Base-by-base conservation (phyloP, 179 eudicot species). In the Spergularia azorica region DNA sequence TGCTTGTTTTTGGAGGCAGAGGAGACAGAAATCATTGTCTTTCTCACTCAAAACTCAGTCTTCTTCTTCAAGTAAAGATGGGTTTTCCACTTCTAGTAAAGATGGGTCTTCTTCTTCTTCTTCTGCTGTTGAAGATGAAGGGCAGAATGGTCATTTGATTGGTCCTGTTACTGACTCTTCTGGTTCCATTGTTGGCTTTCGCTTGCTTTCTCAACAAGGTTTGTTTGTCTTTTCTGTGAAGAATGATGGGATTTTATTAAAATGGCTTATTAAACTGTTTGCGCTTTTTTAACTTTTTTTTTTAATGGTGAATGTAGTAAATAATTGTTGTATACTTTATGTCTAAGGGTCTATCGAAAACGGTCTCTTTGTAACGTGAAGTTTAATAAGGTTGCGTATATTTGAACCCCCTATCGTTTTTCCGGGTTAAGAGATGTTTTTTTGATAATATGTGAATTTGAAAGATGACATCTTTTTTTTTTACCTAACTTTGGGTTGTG, bases 181-280 rank as follows among this genome's bases (percentile, higher is more conserved):
- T 81, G 95, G 88, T 41, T 85, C 96, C 71, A 82, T 92, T 79
- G 90, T 88, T 82, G 94, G 86, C 20, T 87, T 90, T 83, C 89
- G 81, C 9, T 81, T 90, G 76, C 74, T 74, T 82, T 77, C 94
- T 65, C 90, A 83, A 16, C 67, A 91, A 78, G 90, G 97, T 91
- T 85, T 52, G 79, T 71, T 41, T 60, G 26, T n/a, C 56, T 9
- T 9, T 74, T 50, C 18, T 21, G 8, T 41, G 43, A 43, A 43
- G 6, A 43, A 43, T 43, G 48, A 43, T 43, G 1, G 1, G 4
- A 57, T 15, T 3, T 12, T 57, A 6, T 57, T 4, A 16, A 57
- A 57, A 60, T 60, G 64, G 4, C 61, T 57, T 20, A 57, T 4
- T 15, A 57, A 57, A 57, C 61, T 57, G 18, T 57, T 57, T 57